Conservation (phyloP, 345 rosid species). For the Corchorus capsularis region DNA sequence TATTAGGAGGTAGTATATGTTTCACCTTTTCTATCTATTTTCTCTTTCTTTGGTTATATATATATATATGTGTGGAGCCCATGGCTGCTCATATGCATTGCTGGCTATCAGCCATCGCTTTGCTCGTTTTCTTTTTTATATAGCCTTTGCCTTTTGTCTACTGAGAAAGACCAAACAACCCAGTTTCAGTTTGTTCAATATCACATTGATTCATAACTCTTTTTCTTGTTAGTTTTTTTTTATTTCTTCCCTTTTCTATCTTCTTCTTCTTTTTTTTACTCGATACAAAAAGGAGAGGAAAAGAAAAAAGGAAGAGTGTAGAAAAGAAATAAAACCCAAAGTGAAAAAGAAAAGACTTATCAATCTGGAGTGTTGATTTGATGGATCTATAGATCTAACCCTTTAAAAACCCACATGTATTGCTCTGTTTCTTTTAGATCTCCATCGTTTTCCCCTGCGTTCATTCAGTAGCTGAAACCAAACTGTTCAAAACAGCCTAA, state of each 20-base stretch:
- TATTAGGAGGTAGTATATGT: no score
- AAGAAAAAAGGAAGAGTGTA: background rate
- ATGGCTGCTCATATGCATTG: constrained; percentile 38
- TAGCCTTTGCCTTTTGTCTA: constrained; percentile 31
- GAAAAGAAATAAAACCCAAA: constrained; percentile 3
- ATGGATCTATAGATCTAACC: constrained; percentile 59
- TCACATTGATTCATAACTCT: constrained; percentile 30
- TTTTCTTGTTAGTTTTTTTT: background rate
- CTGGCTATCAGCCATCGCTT: constrained; percentile 44
- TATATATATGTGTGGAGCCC: constrained; percentile 41
- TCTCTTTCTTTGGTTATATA: background rate
- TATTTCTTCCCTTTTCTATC: background rate
- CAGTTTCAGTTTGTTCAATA: constrained; percentile 30
- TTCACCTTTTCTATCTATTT: background rate
- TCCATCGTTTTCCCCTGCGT: constrained; percentile 40
- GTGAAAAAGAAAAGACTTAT: background rate
- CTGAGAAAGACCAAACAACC: constrained; percentile 22
- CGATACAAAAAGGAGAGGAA: background rate
- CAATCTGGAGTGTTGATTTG: constrained; percentile 28
- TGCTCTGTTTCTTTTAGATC: constrained; percentile 56
- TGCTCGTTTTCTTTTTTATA: constrained; percentile 35
- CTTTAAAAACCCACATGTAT: constrained; percentile 39
- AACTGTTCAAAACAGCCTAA: constrained; percentile 20
- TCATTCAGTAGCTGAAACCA: constrained; percentile 34
- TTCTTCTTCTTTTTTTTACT: background rate